Base-by-base conservation (phyloP, 2,329 filamentous ascomycete genomes). In the Aspergillus sp. region DNA sequence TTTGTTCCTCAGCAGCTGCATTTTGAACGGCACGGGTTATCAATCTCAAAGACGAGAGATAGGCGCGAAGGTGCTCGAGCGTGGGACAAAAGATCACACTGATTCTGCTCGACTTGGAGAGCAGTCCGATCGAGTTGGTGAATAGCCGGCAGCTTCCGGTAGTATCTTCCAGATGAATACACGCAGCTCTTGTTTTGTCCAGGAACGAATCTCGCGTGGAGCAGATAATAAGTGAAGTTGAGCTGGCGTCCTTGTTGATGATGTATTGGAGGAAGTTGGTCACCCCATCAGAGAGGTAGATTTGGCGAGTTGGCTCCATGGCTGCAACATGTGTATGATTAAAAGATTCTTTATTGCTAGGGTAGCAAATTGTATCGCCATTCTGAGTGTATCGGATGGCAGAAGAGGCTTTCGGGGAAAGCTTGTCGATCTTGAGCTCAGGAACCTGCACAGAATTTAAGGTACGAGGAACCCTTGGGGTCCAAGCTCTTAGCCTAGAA, bases 51-150 rank as follows among this genome's bases (percentile, higher is more conserved):
- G 83, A 78, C 40, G 87, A 78, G 16, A 97, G 78, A 63, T 87
- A 89, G 32, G 89, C 89, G 49, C 90, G 86, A 5, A 96, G 81
- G 68, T 89, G 86, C 19, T 88, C 85, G 49, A 94, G 80, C 2
- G 88, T 90, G 0, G 89, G 85, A 50, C 85, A 82, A 71, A 95
- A 97, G 32, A 83, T 75, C 7, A 92, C 71, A 50, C 82, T 83
- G 57, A 95, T 81, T 62, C 86, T 84, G 25, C 84, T 82, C 6
- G 89, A 87, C 3, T 82, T 80, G 44, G 86, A 82, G 23, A 92
- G 77, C 57, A 89, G 81, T 50, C 85, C 81, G 13, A 96, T 81
- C 0, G 88, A 85, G 23, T 86, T 82, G 14, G 78, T 75, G 5
- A 89, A 72, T 6, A 91, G 74, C 31, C 68, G 60, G 60, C 76